These are phyloP conservation scores for Eudorina sp. DNA, from an alignment of 139 green algal genomes.

Conservation along the genomic window DNA sequence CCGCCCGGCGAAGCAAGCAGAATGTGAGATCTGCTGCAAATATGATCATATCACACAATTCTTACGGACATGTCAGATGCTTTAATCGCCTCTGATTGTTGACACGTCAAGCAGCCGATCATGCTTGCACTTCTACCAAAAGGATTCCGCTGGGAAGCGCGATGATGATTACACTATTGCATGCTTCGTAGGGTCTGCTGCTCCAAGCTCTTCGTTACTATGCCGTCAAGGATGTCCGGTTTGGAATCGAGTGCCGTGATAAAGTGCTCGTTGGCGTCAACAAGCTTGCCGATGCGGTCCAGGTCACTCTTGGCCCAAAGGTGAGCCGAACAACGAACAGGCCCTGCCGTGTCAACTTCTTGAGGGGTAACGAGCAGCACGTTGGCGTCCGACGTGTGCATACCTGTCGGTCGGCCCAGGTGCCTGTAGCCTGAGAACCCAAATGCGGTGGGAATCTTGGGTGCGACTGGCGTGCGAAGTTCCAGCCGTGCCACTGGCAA, in stretches of 20 bases:
- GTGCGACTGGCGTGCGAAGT: no score
- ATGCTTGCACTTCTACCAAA: not conserved
- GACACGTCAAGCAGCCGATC: slow-evolving; percentile 9
- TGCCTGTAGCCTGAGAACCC: no score
- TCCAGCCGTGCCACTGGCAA: no score
- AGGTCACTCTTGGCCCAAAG: slow-evolving; percentile 99
- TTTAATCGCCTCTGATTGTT: slow-evolving; percentile 27
- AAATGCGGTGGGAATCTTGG: no score
- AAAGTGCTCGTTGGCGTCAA: slow-evolving; percentile 94
- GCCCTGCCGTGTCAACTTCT: no score
- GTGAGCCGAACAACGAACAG: no score
- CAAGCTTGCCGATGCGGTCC: slow-evolving; percentile 97
- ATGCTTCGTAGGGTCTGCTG: slow-evolving; percentile 38
- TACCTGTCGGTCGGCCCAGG: no score
- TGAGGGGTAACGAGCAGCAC: no score
- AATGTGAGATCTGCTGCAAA: slow-evolving; percentile 38
- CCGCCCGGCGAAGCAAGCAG: not conserved
- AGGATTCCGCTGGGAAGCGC: no score
- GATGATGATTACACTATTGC: not conserved
- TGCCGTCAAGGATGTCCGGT: slow-evolving; percentile 96
- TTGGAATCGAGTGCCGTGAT: slow-evolving; percentile 94
- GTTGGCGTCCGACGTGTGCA: no score
- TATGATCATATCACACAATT: not conserved
- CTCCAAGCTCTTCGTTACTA: slow-evolving; percentile 71
- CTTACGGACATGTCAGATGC: not conserved